Conservation (phyloP, 2,329 filamentous ascomycete genomes). For the Ophiostoma montium region DNA sequence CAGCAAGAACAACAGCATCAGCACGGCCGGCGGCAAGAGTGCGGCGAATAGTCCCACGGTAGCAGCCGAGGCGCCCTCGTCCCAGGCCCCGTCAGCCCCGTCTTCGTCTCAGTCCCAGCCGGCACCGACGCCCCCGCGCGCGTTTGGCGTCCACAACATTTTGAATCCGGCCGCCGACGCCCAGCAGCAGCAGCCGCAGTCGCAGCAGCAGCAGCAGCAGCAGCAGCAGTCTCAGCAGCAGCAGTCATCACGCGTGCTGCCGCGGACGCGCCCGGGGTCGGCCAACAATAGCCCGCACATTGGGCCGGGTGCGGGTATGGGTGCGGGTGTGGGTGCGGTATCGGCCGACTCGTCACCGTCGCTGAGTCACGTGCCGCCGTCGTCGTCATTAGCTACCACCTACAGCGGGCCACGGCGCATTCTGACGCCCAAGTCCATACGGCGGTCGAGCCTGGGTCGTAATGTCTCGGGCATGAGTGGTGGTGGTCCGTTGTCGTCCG, state of each 20-base stretch:
- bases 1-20: neutral
- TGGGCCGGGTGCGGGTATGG: neutral
- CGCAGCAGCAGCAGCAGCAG: conserved; percentile 18
- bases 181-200: too few relatives aligned
- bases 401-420: conserved; percentile 22
- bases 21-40: conserved; percentile 1
- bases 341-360: conserved; percentile 16
- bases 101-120: neutral
- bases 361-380: conserved; percentile 16
- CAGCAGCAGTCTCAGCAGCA: conserved; percentile 20
- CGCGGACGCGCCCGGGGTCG: conserved; percentile 8
- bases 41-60: neutral
- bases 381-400: too few relatives aligned
- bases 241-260: conserved; percentile 10
- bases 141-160: conserved; percentile 29
- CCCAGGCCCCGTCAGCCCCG: neutral
- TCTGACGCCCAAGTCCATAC: conserved; percentile 45
- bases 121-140: conserved; percentile 17
- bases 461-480: neutral
- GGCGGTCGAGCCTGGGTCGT: conserved; percentile 33
- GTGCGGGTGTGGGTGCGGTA: too few relatives aligned
- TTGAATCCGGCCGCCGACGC: conserved; percentile 31
- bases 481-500: neutral
- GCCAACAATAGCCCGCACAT: neutral
- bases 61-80: neutral